phyloP scores from a whole-genome alignment of 176 grass and related monocot species.

The Musa beccarii region DNA sequence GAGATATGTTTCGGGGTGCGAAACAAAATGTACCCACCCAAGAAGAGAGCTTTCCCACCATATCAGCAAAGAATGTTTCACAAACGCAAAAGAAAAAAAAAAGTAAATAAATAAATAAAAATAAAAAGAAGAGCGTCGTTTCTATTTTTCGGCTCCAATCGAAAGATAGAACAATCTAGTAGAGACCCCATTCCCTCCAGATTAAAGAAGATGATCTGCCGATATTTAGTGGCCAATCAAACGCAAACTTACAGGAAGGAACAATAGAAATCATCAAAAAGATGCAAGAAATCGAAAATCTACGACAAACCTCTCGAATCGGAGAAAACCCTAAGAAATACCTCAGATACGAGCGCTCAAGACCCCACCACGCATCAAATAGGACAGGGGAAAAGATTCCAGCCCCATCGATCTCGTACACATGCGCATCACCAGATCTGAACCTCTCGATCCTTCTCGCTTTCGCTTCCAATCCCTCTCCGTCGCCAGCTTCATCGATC shows the following conservation, averaged over 20 bases:
- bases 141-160: neutral
- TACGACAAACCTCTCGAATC: neutral
- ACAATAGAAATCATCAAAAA: neutral
- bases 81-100: too few species aligned
- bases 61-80: neutral
- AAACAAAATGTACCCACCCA: neutral
- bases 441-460: neutral
- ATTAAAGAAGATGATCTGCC: neutral
- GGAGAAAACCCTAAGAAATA: neutral
- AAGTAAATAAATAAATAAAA: too few species aligned
- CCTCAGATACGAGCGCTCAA: neutral
- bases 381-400: neutral
- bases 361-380: neutral
- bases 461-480: neutral
- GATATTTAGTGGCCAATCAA: too few species aligned
- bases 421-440: neutral
- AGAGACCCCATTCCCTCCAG: neutral
- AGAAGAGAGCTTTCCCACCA: neutral
- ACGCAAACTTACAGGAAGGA: neutral
- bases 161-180: neutral
- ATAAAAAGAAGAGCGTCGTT: neutral
- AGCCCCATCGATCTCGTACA: neutral
- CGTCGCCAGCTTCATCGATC: neutral
- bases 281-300: neutral
- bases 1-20: neutral